Conservation (phyloP, 176 grass and related monocot species). For the Zoysia pacifica region DNA sequence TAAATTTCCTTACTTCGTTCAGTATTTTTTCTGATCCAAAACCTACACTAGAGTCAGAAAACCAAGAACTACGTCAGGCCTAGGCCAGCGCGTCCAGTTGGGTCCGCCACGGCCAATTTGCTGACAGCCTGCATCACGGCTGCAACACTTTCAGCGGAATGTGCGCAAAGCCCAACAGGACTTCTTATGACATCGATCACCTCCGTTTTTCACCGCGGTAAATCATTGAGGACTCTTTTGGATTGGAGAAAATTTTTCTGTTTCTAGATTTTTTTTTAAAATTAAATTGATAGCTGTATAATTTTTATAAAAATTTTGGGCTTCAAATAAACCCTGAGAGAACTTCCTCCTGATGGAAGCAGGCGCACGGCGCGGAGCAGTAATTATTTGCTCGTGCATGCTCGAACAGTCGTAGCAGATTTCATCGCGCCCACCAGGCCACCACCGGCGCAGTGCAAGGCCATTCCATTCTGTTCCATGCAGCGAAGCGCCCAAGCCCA, state of each 20-base stretch:
- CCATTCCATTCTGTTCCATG: not conserved
- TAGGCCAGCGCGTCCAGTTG: not conserved
- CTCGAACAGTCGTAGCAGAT: slow-evolving; percentile 35
- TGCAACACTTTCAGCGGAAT: not conserved
- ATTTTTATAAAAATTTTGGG: too few species aligned
- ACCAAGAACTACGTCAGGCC: not conserved
- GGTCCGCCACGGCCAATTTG: not conserved
- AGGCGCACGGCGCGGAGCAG: not conserved
- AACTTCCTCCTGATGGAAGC: not conserved
- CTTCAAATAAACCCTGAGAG: too few species aligned
- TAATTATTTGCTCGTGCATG: slow-evolving; percentile 26
- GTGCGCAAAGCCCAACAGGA: not conserved
- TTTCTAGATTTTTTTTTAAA: too few species aligned
- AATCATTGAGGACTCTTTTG: not conserved
- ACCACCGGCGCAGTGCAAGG: not conserved
- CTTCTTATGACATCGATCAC: not conserved
- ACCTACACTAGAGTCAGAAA: not conserved
- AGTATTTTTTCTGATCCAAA: too few species aligned
- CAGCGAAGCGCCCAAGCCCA: not conserved
- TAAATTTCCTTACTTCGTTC: too few species aligned
- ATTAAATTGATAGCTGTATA: too few species aligned
- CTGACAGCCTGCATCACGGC: not conserved
- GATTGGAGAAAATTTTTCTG: too few species aligned
- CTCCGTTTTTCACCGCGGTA: not conserved
- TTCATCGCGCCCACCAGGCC: not conserved